These are phyloP conservation scores for Detonula confervacea DNA, from an alignment of 352 stramenopile species.

Conservation along the genomic window DNA sequence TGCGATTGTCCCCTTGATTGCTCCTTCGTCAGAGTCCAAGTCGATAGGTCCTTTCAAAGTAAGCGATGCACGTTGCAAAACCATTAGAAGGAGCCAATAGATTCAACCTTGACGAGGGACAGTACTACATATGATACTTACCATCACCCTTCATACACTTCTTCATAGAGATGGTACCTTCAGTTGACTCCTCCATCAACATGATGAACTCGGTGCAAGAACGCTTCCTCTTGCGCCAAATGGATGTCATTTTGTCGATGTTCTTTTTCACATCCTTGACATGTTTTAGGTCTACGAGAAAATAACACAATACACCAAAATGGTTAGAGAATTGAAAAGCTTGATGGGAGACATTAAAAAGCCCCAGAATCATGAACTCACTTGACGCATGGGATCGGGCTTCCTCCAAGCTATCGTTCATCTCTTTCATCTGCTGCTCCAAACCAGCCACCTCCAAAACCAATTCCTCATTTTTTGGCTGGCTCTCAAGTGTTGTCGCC, in stretches of 20 bases:
- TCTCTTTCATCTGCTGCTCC: slow-evolving; percentile 46
- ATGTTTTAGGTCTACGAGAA: slow-evolving; percentile 60
- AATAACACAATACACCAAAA: neutral
- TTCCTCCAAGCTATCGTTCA: slow-evolving; percentile 42
- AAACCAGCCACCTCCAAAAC: slow-evolving; percentile 37
- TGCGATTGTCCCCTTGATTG: slow-evolving; percentile 49
- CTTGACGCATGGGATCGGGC: slow-evolving; percentile 28
- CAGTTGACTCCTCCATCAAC: slow-evolving; percentile 74
- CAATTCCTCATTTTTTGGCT: slow-evolving; percentile 77
- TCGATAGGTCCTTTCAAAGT: slow-evolving; percentile 63
- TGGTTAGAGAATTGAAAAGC: neutral
- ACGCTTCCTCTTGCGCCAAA: slow-evolving; percentile 72
- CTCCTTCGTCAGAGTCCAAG: slow-evolving; percentile 75
- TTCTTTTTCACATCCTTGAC: slow-evolving; percentile 58
- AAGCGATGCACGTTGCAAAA: too few relatives aligned
- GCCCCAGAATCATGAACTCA: slow-evolving; percentile 17
- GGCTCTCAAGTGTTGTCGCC: slow-evolving; percentile 53
- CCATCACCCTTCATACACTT: slow-evolving; percentile 65
- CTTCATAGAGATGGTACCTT: slow-evolving; percentile 68
- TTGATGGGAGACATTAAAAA: neutral
- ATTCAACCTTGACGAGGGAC: too few relatives aligned
- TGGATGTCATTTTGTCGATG: slow-evolving; percentile 63
- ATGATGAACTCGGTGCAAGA: slow-evolving; percentile 69
- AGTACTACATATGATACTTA: neutral
- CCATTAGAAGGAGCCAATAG: too few relatives aligned